A percentile compares a stretch with the other conserved stretches of the same genome.
Conservation (phyloP, 2,329 filamentous ascomycete genomes). For the Colletotrichum shisoi region DNA sequence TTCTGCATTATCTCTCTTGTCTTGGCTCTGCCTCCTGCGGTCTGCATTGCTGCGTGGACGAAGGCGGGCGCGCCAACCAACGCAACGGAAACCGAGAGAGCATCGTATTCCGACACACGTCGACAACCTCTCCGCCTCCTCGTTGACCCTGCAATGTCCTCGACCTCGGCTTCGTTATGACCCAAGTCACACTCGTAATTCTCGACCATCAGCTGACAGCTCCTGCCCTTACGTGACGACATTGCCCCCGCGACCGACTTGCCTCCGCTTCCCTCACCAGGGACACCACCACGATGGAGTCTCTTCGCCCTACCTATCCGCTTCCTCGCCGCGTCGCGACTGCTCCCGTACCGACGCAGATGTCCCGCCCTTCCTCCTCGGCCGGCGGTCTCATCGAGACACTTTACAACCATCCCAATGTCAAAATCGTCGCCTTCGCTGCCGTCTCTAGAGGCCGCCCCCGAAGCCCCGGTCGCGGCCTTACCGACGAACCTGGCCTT, state of each 20-base stretch:
- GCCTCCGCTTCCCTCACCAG: conserved; percentile 3
- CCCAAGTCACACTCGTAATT: conserved; percentile 18
- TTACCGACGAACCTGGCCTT: conserved; percentile 64
- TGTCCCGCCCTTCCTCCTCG: conserved; percentile 42
- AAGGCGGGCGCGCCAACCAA: conserved; percentile 22
- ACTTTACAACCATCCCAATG: conserved; percentile 75
- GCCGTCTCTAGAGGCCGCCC: conserved; percentile 48
- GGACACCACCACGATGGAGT: conserved; percentile 33
- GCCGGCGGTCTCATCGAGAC: conserved; percentile 65
- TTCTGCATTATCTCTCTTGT: neutral
- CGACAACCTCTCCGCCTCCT: neutral
- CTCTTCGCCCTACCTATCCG: conserved; percentile 42
- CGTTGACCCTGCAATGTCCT: conserved; percentile 25
- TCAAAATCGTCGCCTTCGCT: conserved; percentile 70
- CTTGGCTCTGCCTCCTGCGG: conserved; percentile 1
- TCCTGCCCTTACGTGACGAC: conserved; percentile 25
- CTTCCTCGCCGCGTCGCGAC: conserved; percentile 51
- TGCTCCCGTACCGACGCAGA: conserved; percentile 46
- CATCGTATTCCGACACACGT: conserved; percentile 1
- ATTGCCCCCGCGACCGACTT: neutral
- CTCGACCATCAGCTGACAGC: conserved; percentile 17
- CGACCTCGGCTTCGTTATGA: conserved; percentile 30
- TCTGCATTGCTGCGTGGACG: neutral
- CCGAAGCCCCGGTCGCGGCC: conserved; percentile 47
- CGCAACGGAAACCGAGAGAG: conserved; percentile 29